These are phyloP conservation scores for Vaccinium vitisidaea DNA, from an alignment of 148 eudicot species.

Conservation along the genomic window DNA sequence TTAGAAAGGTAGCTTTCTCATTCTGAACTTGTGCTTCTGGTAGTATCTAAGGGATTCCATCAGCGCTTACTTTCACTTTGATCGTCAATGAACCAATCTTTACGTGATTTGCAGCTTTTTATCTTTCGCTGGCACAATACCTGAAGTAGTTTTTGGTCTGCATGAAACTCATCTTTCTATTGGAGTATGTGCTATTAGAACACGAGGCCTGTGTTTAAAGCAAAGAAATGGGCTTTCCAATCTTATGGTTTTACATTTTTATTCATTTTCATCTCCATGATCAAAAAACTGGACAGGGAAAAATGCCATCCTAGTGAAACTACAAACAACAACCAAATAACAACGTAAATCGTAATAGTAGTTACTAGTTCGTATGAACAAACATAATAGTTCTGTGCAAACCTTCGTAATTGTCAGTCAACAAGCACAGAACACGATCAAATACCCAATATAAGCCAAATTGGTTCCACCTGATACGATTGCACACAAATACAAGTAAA, in stretches of 20 bases:
- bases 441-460: not conserved
- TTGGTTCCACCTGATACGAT: not conserved
- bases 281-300: not conserved
- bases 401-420: too few species aligned
- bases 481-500: not conserved
- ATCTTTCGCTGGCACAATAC: not conserved
- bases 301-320: not conserved
- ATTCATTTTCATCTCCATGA: not conserved
- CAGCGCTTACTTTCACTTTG: not conserved
- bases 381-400: too few species aligned
- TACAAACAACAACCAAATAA: not conserved
- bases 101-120: not conserved
- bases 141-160: not conserved
- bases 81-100: not conserved
- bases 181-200: not conserved
- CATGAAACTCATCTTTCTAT: not conserved
- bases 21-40: not conserved
- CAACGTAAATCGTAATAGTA: not conserved
- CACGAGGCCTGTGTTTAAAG: not conserved
- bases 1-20: not conserved
- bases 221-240: not conserved
- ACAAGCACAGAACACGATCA: not conserved
- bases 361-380: not conserved
- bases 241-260: not conserved
- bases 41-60: not conserved